Base-by-base conservation (phyloP, 2,329 filamentous ascomycete genomes). In the Cadophora sp. region DNA sequence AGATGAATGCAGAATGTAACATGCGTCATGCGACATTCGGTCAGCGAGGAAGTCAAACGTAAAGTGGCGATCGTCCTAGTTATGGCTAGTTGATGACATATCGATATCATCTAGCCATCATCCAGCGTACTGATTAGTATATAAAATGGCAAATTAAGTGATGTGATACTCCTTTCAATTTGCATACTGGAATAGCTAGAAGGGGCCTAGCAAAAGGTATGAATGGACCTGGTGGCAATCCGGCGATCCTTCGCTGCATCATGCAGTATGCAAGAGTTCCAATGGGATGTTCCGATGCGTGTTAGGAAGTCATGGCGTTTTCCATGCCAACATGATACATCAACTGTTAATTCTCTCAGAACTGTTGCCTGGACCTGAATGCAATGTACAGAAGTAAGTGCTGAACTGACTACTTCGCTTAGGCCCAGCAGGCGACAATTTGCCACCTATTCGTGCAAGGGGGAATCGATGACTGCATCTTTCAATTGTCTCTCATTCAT, bases 161-260 rank as follows among this genome's bases (percentile, higher is more conserved):
- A 27, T 29, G 24, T 43, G 50, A 27, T 14, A 22, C n/a, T 22
- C n/a, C 50, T 29, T 4, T 53, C 50, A 19, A 53, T 19, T 19
- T 43, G 40, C 40, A 43, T 43, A 16, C 50, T 51, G 11, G 8
- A 24, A 11, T 26, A 8, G 11, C 48, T 26, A 14, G 26, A 16
- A 29, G 26, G 26, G 50, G 27, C 1, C 16, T 31, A 31, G 24
- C 26, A 55, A 29, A 27, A 29, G 51, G 27, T 55, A 27, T 55
- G 26, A 8, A 27, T 55, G 51, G 7, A 7, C 26, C 19, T 55
- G 16, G 51, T 55, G 51, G 27, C 27, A 55, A 29, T 55, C 51
- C 51, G 51, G 51, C 26, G 51, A 55, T 31, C 26, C 51, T 55
- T 55, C 31, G 16, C 51, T 55, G 51, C 51, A 55, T 55, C 5